Evolutionary conservation across 2,329 filamentous ascomycete genomes (phyloP).

Genomic region (Hypoxylon sp.): DNA sequence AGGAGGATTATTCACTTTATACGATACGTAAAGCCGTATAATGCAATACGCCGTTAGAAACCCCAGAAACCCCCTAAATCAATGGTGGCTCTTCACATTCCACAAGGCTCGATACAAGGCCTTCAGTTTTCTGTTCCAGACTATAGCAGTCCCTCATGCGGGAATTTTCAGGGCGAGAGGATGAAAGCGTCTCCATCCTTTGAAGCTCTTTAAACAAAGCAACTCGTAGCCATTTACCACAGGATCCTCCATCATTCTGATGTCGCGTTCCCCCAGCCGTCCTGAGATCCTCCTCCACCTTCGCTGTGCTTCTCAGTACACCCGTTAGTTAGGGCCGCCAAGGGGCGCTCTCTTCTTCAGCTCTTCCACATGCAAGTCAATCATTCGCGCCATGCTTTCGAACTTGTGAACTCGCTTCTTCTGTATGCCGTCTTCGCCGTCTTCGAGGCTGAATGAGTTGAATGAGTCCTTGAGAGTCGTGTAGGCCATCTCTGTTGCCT

Average conservation of each 20-base stretch:
- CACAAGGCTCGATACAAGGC: not conserved
- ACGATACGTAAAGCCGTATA: not conserved
- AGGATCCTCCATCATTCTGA: not conserved
- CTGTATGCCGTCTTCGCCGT: not conserved
- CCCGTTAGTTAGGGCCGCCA: constrained; percentile 7
- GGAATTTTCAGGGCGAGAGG: not conserved
- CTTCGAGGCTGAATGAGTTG: not conserved
- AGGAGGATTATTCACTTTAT: not conserved
- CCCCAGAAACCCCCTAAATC: too few relatives aligned
- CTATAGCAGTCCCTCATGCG: not conserved
- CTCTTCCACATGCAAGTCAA: constrained; percentile 17
- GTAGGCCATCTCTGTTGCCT: not conserved
- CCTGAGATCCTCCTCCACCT: not conserved
- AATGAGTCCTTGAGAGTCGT: not conserved
- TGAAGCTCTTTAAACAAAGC: not conserved
- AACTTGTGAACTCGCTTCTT: constrained; percentile 11
- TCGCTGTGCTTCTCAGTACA: not conserved
- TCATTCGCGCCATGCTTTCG: constrained; percentile 24
- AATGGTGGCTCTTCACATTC: too few relatives aligned
- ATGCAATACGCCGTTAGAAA: not conserved
- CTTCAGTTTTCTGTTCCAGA: not conserved
- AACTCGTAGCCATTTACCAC: not conserved
- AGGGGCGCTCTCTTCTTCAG: constrained; percentile 19
- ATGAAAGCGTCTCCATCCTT: not conserved
- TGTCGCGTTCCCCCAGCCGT: not conserved